Evolutionary conservation across 2,329 filamentous ascomycete genomes (phyloP), one percentile per base, ranked within the genome.

Genomic region (Cladosporium sp.): DNA sequence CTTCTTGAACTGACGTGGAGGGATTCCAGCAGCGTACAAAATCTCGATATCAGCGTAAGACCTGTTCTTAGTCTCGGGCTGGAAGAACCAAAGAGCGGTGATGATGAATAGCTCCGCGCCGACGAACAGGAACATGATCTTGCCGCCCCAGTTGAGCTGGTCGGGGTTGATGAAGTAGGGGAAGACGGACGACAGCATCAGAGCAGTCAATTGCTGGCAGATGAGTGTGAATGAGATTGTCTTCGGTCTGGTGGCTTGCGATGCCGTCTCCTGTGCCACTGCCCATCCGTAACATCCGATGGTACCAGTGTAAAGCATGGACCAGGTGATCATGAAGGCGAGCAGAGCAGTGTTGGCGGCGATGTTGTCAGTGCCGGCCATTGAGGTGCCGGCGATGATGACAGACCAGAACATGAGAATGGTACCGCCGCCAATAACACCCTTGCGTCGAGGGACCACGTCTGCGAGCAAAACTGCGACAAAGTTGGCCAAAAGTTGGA

Each of bases 51-150:
- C 67, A 7, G 62, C 55, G 12, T 68, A 65, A 1, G 62, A 68
- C 18, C 67, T 59, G 56, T 69, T 69, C 62, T 69, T 69, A 0
- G 67, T 69, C 60, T 68, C 67, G 3, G 67, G 66, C 52, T 69
- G 67, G 50, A 68, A 60, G 55, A 65, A 66, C 25, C 62, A 69
- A 2, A 68, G 52, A 0, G 41, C 52, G 1, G 47, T 53, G 5
- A 69, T 58, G 16, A 69, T 67, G 20, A 69, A 57, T 1, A 67
- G 47, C 54, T 69, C 67, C 1, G 66, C 65, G 0, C 53, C 64
- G 4, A 67, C 67, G 43, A 69, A 69, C 19, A 69, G 13, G 39
- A 69, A 68, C 64, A 69, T 68, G 51, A 69, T 57, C 53, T 63
- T 69, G 27, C 67, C 67, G 0, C 67, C 67, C 67, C 67, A 69